Evolutionary conservation across 2,329 filamentous ascomycete genomes (phyloP), one percentile per base, ranked within the genome.

Genomic region (Dactylonectria estremocensis): DNA sequence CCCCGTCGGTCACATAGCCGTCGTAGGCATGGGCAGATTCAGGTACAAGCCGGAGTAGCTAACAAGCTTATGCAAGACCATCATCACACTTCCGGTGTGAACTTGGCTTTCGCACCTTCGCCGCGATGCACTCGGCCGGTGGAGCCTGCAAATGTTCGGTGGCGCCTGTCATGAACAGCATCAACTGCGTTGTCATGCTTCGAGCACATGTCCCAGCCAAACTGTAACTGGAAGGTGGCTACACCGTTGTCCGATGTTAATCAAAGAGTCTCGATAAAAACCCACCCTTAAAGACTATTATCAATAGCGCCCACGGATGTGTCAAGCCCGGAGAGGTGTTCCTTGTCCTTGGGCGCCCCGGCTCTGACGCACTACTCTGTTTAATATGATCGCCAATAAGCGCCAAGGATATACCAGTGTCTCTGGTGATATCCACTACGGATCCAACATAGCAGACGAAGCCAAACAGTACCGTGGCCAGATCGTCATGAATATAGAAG

Each of bases 251-350:
- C 82, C 84, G 31, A 83, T 86, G 40, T 80, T 85, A n/a, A 71
- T 87, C 70, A 86, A 83, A 72, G 89, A 90, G 69, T 82, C 81
- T 64, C 83, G 82, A 70, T 83, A 82, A 48, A 90, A 88, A 72
- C 86, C 88, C 0, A n/a, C 88, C 91, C 0, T 79, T 91, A 20
- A 88, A 88, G 69, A 91, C 90, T 0, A 90, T 94, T 52, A 80
- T 94, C 22, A 86, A 92, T 60, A 85, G 88, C 72, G 89, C 87
- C 64, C 88, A 90, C 76, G 92, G 92, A 10, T 92, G 90, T 71
- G 89, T 94, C 57, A 90, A 91, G 77, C 91, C 91, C 0, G 92
- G 91, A 20, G 91, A 93, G 79, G 92, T 93, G 91, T 80, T 93
- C 1, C 81, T 93, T 1, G 91, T 93, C 0, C 83, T 93, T 0